Evolutionary conservation across 1,284 basidiomycete species (phyloP).

Genomic region (Vanrija pseudolonga): DNA sequence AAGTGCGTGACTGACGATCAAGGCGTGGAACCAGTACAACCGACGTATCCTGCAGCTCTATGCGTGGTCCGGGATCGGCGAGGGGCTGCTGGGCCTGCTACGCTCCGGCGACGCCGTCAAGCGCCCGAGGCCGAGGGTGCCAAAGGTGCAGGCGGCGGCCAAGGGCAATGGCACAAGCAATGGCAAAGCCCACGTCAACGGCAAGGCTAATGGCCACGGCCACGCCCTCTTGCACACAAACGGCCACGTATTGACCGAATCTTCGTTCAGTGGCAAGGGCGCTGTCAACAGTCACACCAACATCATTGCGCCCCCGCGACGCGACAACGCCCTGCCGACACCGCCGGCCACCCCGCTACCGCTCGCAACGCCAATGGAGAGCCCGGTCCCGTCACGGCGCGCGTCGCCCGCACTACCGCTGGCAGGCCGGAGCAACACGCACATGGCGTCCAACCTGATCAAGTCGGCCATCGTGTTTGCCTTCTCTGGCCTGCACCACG

Average conservation of each 20-base stretch:
- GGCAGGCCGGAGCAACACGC: background rate
- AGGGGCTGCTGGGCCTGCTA: slow-evolving; percentile 37
- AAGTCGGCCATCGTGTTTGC: slow-evolving; percentile 41
- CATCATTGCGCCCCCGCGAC: too few relatives aligned
- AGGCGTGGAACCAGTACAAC: slow-evolving; percentile 42
- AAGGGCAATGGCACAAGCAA: too few relatives aligned
- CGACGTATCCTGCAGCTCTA: slow-evolving; percentile 33
- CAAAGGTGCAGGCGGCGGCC: background rate
- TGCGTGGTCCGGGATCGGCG: slow-evolving; percentile 39
- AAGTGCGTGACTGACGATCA: slow-evolving; percentile 11
- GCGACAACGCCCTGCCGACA: too few relatives aligned
- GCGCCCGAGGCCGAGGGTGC: slow-evolving; percentile 11
- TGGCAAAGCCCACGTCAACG: too few relatives aligned
- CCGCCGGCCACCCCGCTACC: too few relatives aligned
- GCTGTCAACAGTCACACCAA: too few relatives aligned
- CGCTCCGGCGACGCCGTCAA: slow-evolving; percentile 23
- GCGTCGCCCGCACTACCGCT: background rate
- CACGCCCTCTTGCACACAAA: background rate
- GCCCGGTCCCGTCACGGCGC: background rate
- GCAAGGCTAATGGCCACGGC: background rate
- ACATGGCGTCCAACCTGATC: slow-evolving; percentile 28
- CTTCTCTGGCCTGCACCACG: slow-evolving; percentile 39
- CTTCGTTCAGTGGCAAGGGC: too few relatives aligned
- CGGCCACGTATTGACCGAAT: background rate
- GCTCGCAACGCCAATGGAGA: background rate